phyloP scores from a whole-genome alignment of 306 rosid species.

The Acacia crassicarpa region DNA sequence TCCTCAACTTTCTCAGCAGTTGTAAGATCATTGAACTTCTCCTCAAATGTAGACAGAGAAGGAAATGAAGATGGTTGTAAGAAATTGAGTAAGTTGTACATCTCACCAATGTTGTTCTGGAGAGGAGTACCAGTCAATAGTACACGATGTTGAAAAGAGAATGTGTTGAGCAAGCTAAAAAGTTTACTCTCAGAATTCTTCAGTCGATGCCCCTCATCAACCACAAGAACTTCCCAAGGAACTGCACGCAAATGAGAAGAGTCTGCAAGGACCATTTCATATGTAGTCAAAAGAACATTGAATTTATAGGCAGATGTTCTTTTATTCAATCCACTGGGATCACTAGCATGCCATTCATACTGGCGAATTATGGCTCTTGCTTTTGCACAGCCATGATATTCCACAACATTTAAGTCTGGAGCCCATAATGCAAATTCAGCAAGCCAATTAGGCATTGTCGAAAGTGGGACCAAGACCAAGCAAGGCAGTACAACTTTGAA shows the following conservation, averaged over 20 bases:
- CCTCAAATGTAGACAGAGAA: conserved; percentile 88
- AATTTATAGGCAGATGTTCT: conserved; percentile 82
- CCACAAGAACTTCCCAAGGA: conserved; percentile 99
- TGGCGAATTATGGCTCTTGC: conserved; percentile 93
- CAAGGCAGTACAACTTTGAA: conserved; percentile 93
- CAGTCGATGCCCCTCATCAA: conserved; percentile 97
- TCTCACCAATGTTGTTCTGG: conserved; percentile 98
- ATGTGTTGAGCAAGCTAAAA: conserved; percentile 91
- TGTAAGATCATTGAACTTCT: conserved; percentile 94
- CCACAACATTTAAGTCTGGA: conserved; percentile 93
- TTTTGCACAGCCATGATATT: conserved; percentile 98
- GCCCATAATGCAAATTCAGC: conserved; percentile 94
- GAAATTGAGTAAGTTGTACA: conserved; percentile 98
- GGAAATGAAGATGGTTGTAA: conserved; percentile 99
- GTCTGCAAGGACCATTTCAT: conserved; percentile 98
- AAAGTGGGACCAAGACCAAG: conserved; percentile 95
- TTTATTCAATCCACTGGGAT: conserved; percentile 55
- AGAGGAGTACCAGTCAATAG: conserved; percentile 99
- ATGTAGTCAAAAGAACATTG: conserved; percentile 92
- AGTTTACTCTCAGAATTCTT: conserved; percentile 98
- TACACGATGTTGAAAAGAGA: conserved; percentile 95
- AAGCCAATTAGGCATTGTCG: conserved; percentile 99
- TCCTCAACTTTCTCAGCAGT: conserved; percentile 96
- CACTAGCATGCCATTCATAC: conserved; percentile 94
- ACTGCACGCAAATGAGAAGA: conserved; percentile 92